phyloP scores from a whole-genome alignment of 176 grass and related monocot genomes.

The Hordeum marinum region DNA sequence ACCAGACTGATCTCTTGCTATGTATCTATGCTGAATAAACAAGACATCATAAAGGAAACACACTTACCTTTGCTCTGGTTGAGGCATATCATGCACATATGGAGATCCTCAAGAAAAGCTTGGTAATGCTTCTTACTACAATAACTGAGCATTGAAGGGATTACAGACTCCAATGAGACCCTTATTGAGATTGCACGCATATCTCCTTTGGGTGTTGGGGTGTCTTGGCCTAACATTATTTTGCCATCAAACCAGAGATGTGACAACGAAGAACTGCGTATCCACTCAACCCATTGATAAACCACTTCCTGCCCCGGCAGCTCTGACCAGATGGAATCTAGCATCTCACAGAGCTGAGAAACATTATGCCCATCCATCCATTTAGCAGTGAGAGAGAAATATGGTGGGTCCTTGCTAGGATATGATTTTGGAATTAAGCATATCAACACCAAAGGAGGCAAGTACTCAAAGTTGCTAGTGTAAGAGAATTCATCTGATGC shows the following conservation, averaged over 20 bases:
- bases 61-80: slow-evolving; percentile 23
- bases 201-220: neutral
- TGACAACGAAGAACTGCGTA: slow-evolving; percentile 31
- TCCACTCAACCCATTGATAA: slow-evolving; percentile 61
- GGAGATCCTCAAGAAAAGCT: slow-evolving; percentile 44
- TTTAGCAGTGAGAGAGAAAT: slow-evolving; percentile 39
- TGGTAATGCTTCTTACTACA: slow-evolving; percentile 26
- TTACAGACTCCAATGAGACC: slow-evolving; percentile 23
- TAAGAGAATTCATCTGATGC: slow-evolving; percentile 29
- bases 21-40: neutral
- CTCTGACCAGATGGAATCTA: slow-evolving; percentile 45
- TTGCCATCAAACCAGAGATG: slow-evolving; percentile 35
- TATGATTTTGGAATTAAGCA: slow-evolving; percentile 49
- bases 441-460: slow-evolving; percentile 48
- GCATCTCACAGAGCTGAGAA: slow-evolving; percentile 44
- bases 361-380: slow-evolving; percentile 49
- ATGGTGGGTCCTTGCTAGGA: slow-evolving; percentile 49
- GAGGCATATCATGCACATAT: slow-evolving; percentile 44
- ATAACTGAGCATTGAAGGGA: slow-evolving; percentile 42
- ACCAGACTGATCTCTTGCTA: neutral
- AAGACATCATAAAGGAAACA: neutral
- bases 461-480: slow-evolving; percentile 32
- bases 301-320: slow-evolving; percentile 42
- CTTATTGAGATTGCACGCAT: slow-evolving; percentile 31
- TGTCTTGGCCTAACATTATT: slow-evolving; percentile 26